These are phyloP conservation scores for Fusarium nanum DNA, from an alignment of 2,329 filamentous ascomycete genomes.

Conservation along the genomic window DNA sequence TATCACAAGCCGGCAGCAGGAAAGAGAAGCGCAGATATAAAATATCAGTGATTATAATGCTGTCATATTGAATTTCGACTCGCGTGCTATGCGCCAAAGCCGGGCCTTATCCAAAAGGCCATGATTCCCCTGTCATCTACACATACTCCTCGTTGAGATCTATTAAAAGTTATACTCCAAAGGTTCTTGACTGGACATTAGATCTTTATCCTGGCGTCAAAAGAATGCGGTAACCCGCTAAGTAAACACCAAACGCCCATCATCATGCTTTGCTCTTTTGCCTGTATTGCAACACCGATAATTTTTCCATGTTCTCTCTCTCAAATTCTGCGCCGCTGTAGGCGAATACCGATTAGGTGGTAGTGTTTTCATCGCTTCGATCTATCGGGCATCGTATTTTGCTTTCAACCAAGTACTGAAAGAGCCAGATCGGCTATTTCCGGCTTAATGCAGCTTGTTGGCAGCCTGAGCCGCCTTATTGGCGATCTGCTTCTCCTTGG, in stretches of 20 bases:
- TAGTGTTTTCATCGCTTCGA: slow-evolving; percentile 19
- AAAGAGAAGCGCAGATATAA: background rate
- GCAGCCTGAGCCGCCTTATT: slow-evolving; percentile 60
- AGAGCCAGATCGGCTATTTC: background rate
- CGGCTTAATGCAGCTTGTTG: slow-evolving; percentile 51
- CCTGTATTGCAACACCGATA: slow-evolving; percentile 32
- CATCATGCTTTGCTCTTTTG: slow-evolving; percentile 41
- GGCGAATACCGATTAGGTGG: slow-evolving; percentile 25
- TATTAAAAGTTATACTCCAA: slow-evolving; percentile 46
- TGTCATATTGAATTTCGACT: slow-evolving; percentile 20
- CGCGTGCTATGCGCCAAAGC: slow-evolving; percentile 18
- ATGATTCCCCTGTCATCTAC: slow-evolving; percentile 17
- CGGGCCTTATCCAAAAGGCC: slow-evolving; percentile 36
- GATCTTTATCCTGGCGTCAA: slow-evolving; percentile 28
- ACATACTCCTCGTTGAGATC: slow-evolving; percentile 41
- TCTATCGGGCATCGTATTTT: slow-evolving; percentile 4
- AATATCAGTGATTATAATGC: background rate
- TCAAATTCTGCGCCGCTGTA: slow-evolving; percentile 34
- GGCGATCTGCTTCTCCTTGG: slow-evolving; percentile 68
- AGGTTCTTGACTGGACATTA: slow-evolving; percentile 23
- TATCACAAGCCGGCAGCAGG: slow-evolving; percentile 30
- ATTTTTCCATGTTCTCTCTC: slow-evolving; percentile 22
- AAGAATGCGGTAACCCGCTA: slow-evolving; percentile 43
- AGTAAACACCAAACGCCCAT: slow-evolving; percentile 45
- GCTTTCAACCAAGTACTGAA: background rate